Base-by-base conservation (phyloP, 805 yeast genomes). In the Suhomyces sp. region DNA sequence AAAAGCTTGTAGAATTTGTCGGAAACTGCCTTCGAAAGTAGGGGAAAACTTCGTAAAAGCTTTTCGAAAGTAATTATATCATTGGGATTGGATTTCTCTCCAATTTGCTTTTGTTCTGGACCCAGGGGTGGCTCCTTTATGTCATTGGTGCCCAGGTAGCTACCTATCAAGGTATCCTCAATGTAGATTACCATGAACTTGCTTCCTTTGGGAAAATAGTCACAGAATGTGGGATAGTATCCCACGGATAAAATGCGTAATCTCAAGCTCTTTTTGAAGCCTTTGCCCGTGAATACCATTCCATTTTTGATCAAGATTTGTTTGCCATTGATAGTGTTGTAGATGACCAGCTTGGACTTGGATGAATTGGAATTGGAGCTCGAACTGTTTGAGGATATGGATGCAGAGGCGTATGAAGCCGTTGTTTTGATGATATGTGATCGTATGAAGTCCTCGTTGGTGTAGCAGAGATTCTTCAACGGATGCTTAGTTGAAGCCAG, bases 261-360 rank as follows among this genome's bases (percentile, higher is more conserved):
- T 27, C 65, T 59, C 27, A 72, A 55, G 27, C 74, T 65, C 30
- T 53, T 53, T 42, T 63, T 70, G 59, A 76, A 83, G 0, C 87
- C 88, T 41, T 71, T 75, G 0, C 78, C 77, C 0, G 85, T 73
- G 42, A 70, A 64, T 0, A 85, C 48, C 30, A 56, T 45, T 15
- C 78, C 80, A 38, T 77, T 79, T 47, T 75, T 76, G 19, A 84
- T 58, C 2, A 73, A 54, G 0, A 83, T 56, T 34, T 77, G 79
- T 45, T 71, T 73, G 14, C 77, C 77, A 50, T 71, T 79, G 25
- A 80, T 45, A 0, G 88, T 78, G 36, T 59, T 62, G 43, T 70
- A 77, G 12, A 73, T 57, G n/a, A 63, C 61, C 61, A 63, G 72
- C 31, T 55, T 65, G 18, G 47, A 48, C 51, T 53, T 70, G n/a